Base-by-base conservation (phyloP, 192 early-diverging fungal species). In the Spinellus fusiger region DNA sequence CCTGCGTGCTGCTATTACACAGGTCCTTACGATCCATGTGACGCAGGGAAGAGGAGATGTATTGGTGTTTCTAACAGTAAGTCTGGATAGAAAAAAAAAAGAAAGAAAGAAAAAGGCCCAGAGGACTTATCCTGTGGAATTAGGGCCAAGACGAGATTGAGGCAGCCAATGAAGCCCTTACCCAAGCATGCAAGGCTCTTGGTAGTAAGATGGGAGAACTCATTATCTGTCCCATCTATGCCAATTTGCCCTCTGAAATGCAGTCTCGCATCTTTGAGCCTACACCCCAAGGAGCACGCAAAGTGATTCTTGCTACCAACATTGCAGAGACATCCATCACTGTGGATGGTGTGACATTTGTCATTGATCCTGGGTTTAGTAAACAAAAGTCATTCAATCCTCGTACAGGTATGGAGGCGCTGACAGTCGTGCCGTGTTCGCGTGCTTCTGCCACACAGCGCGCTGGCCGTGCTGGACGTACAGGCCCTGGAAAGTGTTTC, bases 301-400 rank as follows among this genome's bases (percentile, higher is more conserved):
- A 99, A 67, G 89, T 95, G 18, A 93, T 99, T 20, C 66, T 99
- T 37, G 94, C 97, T 1, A 99, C 97, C 51, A 99, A 99, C 73
- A 96, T 99, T 82, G 97, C 97, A 5, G 97, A 99, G 69, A 99
- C 97, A 0, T 92, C 89, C 1, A 95, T 99, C 63, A 99, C 97
- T 0, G 92, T 96, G 35, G 93, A 99, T 65, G 95, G 97, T 35
- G 88, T 99, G 33, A 80, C 90, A 15, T 99, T 88, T 78, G 97
- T 99, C 22, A 94, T 99, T 50, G 97, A 99, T 68, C 94, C 97
- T 6, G 97, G 97, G 0, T 97, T 98, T 76, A 89, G 87, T 52
- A 99, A 99, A 81, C 90, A 95, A 73, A 92, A 93, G 65, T 84
- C 87, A 20, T 99, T 96, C 73, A 95, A 97, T 59, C 90, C 96